Evolutionary conservation across 2,329 filamentous ascomycete genomes (phyloP), one percentile per base, ranked within the genome.

Genomic region (Zalaria obscura): DNA sequence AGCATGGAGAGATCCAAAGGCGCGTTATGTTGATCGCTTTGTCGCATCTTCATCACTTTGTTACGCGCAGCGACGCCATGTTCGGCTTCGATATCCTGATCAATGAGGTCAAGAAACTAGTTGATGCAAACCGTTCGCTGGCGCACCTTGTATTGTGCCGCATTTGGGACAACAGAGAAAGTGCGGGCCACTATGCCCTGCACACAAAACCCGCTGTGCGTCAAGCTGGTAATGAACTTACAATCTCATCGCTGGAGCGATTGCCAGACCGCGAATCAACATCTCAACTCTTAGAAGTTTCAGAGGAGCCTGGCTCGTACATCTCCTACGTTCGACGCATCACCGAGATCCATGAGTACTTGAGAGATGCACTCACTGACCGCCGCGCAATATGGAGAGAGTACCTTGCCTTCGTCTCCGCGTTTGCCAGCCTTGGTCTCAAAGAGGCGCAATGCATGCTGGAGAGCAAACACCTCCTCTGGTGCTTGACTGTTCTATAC

Each of bases 11-110:
- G 18, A 18, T 18, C 18, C 18, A 18, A 18, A 18, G 68, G 69
- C 41, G 65, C 85, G 32, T 69, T 91, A 27, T 84, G 51, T 60
- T 64, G 9, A 68, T 75, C 45, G 65, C 72, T 1, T 55, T 83
- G 3, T 68, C 73, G 39, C 83, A 89, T 50, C 62, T 93, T 32
- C 81, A 88, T 50, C 82, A 89, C 54, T 70, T 93, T 35, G 72
- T 83, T 8, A 75, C 80, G 36, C 75, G 85, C 43, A 70, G 75
- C 3, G 85, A 82, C 56, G 81, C 87, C 34, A 55, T 74, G 2
- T 71, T 77, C 0, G 73, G 81, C 35, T 78, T 83, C 32, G 66
- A 72, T 1, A 56, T 61, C 5, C 74, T 81, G 40, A 65, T 75
- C 39, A 54, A 56, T 2, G 63, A 76, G 26, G 54, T 82, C 9